Evolutionary conservation across 108 stramenopile genomes (phyloP).

Genomic region (Discostella pseudostelligera): DNA sequence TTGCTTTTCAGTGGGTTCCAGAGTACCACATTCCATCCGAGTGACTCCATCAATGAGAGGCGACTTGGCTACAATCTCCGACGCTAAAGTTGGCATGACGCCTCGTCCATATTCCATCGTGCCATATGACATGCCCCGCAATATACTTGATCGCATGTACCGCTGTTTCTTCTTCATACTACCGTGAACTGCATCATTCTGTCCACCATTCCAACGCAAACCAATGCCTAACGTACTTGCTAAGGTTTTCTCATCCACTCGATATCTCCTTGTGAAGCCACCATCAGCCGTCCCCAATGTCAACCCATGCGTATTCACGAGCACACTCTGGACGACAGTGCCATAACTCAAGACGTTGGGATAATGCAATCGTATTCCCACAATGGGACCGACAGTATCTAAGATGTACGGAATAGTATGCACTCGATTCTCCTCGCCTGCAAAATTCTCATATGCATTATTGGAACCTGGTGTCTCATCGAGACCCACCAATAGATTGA

Average conservation of each 20-base stretch:
- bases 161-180: not conserved
- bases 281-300: conserved; percentile 57
- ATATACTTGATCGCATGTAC: conserved; percentile 67
- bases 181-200: not conserved
- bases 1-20: conserved; percentile 27
- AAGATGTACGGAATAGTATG: conserved; percentile 78
- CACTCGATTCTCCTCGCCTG: conserved; percentile 55
- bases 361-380: conserved; percentile 65
- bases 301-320: conserved; percentile 61
- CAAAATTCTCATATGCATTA: conserved; percentile 43
- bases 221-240: conserved; percentile 66
- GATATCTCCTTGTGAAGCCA: conserved; percentile 31
- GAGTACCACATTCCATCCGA: conserved; percentile 18
- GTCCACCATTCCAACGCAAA: conserved; percentile 50
- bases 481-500: conserved; percentile 62
- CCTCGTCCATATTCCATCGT: conserved; percentile 74
- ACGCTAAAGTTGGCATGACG: conserved; percentile 54
- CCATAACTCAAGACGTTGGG: conserved; percentile 48
- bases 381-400: conserved; percentile 68
- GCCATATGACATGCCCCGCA: conserved; percentile 87
- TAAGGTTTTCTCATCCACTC: conserved; percentile 32
- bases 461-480: conserved; percentile 18
- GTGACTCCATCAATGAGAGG: conserved; percentile 23
- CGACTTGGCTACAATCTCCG: conserved; percentile 22
- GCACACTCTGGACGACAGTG: conserved; percentile 60